Conservation (phyloP, 768 basidiomycete genomes). For the Phanerodontia chrysosporium region DNA sequence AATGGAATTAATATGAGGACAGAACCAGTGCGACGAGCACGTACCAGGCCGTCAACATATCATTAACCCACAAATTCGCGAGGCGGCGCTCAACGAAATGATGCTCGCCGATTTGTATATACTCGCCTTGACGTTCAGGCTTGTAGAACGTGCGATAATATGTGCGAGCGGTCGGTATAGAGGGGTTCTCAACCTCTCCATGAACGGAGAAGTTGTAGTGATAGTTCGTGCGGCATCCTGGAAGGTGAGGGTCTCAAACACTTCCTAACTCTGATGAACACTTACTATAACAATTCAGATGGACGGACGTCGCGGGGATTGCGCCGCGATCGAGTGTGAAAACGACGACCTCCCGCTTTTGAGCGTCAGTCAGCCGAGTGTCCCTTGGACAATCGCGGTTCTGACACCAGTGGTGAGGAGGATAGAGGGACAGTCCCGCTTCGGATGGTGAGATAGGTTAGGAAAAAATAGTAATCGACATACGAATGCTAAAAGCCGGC, state of each 20-base stretch:
- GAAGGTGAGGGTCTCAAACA: too few species aligned
- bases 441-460: too few species aligned
- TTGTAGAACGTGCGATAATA: background rate
- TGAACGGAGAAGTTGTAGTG: conserved; percentile 5
- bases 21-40: background rate
- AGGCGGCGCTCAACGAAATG: background rate
- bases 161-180: too few species aligned
- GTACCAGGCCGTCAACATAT: conserved; percentile 4
- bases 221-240: conserved; percentile 2
- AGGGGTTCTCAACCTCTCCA: too few species aligned
- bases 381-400: too few species aligned
- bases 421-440: too few species aligned
- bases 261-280: too few species aligned
- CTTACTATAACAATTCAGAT: too few species aligned
- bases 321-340: background rate
- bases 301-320: too few species aligned
- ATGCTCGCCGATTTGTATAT: conserved; percentile 3
- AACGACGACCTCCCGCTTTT: background rate
- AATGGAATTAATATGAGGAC: too few species aligned
- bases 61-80: background rate
- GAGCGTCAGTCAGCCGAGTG: too few species aligned
- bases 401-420: too few species aligned
- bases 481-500: background rate
- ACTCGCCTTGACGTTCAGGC: background rate
- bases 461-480: background rate